Conservation (phyloP, 1,284 basidiomycete genomes). For the Pseudozyma flocculosa region DNA sequence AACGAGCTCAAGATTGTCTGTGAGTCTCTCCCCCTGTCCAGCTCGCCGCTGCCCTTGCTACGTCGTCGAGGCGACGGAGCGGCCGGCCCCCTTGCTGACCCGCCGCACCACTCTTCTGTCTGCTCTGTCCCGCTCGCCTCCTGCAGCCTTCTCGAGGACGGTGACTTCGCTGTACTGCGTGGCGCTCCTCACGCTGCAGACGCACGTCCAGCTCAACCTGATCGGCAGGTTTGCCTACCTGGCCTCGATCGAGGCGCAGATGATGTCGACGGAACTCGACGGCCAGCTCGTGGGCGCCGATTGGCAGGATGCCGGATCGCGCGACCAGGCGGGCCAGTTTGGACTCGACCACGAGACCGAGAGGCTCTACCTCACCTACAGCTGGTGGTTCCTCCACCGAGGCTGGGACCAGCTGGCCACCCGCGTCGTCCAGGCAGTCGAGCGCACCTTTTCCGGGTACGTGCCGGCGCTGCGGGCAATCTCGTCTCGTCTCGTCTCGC, state of each 20-base stretch:
- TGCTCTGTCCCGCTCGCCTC: no score
- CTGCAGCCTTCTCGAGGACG: conserved; percentile 75
- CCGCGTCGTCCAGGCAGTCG: conserved; percentile 71
- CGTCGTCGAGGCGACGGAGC: no score
- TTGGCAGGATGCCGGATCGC: background rate
- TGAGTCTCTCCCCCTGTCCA: conserved; percentile 66
- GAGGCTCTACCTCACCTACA: conserved; percentile 76
- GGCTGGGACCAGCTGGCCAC: conserved; percentile 81
- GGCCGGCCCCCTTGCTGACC: background rate
- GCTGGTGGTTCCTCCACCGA: conserved; percentile 85
- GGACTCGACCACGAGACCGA: conserved; percentile 65
- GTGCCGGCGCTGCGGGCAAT: no score
- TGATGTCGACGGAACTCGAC: background rate
- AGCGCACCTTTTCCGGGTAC: conserved; percentile 71
- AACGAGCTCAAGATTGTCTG: conserved; percentile 50
- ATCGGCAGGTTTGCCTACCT: conserved; percentile 81
- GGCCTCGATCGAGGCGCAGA: conserved; percentile 66
- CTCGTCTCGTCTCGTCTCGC: background rate
- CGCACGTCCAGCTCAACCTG: conserved; percentile 76
- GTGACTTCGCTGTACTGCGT: conserved; percentile 79
- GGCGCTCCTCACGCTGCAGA: conserved; percentile 76
- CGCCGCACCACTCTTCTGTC: background rate
- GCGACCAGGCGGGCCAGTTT: background rate
- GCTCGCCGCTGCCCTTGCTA: no score
- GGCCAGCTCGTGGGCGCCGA: no score